Base-by-base conservation (phyloP, 2,329 filamentous ascomycete genomes). In the Hansfordia pulvinata region DNA sequence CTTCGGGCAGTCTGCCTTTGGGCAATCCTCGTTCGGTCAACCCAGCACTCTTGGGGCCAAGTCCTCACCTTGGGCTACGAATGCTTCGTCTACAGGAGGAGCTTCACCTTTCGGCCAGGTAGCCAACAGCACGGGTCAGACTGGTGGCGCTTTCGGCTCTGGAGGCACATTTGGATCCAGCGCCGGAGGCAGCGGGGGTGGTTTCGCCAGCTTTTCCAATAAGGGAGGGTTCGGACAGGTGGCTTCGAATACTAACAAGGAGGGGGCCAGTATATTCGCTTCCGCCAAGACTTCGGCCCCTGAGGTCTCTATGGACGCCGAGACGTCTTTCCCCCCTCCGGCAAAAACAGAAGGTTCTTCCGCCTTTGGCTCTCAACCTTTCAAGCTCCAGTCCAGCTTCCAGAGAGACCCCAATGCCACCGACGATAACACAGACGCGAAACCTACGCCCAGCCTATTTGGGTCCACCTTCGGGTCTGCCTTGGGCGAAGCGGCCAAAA, bases 341-440 rank as follows among this genome's bases (percentile, higher is more conserved):
- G 39, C 47, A 6, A 47, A 46, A 29, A 41, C 43, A 11, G 30
- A 40, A 30, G 26, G 45, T 34, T 35, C 31, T 10, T 39, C 33
- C 29, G 31, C 44, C 6, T 64, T 69, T 40, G 62, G 58, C 15
- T 60, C 60, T n/a, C 51, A 56, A 10, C 63, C 68, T 1, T 83
- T 83, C 52, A 76, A 78, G 38, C 56, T 83, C 10, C 64, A 66
- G 20, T 75, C 70, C 17, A 74, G 69, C 2, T 84, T 83, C 53
- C 71, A 74, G 40, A 60, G 63, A 7, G 76, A 81, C 36, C 62
- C 67, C 5, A 60, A 62, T 23, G 60, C 67, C 1, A 72, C 64
- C 10, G 44, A 50, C 13, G 45, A 49, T 13, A 47, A 49, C n/a
- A 38, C 46, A 12, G 49, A 52, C n/a, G 56, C 56, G 9, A 58